phyloP scores from a whole-genome alignment of 768 basidiomycete species.

The Botryobasidium botryosum region DNA sequence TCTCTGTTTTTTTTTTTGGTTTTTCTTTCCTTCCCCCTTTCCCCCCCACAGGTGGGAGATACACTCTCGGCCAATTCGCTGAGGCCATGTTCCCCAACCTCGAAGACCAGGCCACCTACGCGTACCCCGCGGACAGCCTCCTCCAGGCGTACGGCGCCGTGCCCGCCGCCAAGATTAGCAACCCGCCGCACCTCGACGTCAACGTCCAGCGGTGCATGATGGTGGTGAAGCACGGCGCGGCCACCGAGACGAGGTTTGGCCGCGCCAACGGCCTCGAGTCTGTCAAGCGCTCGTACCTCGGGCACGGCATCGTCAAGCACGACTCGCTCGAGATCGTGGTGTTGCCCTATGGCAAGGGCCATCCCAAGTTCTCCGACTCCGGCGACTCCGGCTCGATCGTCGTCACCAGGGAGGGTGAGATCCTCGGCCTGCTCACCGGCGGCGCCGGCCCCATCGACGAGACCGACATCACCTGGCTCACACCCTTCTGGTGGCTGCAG shows the following conservation, averaged over 20 bases:
- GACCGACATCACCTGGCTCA: conserved; percentile 14
- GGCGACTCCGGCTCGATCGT: conserved; percentile 16
- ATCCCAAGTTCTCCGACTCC: conserved; percentile 8
- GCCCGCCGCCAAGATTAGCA: conserved; percentile 6
- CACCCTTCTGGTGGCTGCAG: conserved; percentile 10
- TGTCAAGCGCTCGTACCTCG: conserved; percentile 20
- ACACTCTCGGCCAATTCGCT: not conserved
- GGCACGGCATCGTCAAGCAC: conserved; percentile 9
- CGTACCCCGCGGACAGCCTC: conserved; percentile 4
- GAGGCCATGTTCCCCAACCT: conserved; percentile 7
- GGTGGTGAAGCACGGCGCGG: conserved; percentile 23
- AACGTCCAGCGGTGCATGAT: conserved; percentile 15
- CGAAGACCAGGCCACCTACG: conserved; percentile 1
- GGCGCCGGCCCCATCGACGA: conserved; percentile 11
- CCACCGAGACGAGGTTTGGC: conserved; percentile 25
- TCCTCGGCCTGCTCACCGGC: conserved; percentile 14
- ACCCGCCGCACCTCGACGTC: conserved; percentile 9
- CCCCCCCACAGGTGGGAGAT: conserved; percentile 9
- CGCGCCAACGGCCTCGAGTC: conserved; percentile 21
- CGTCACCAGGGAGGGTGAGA: conserved; percentile 12
- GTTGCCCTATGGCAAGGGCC: conserved; percentile 1
- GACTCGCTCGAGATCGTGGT: conserved; percentile 7
- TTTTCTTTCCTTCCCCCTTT: conserved; percentile 6
- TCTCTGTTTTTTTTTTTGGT: not conserved
- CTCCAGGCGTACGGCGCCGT: conserved; percentile 9